Percentiles rank a stretch among this genome's conserved stretches.
Conservation (phyloP, 2,329 filamentous ascomycete species). For the Fusarium subglutinans region DNA sequence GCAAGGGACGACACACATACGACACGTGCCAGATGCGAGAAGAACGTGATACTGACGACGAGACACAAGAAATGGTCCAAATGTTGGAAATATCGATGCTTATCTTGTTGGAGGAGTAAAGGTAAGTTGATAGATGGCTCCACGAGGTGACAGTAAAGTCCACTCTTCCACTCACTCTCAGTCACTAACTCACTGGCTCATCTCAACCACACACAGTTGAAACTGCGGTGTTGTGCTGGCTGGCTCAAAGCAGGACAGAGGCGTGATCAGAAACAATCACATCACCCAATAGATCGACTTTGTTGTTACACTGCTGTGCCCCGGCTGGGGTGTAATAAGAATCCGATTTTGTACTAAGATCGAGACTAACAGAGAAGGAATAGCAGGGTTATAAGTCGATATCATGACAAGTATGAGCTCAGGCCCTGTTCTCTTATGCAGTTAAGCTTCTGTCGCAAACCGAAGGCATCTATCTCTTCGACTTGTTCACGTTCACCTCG, state of each 20-base stretch:
- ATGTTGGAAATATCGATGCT: neutral
- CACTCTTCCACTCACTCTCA: neutral
- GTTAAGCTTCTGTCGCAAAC: neutral
- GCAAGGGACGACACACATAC: conserved; percentile 20
- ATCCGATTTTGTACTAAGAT: neutral
- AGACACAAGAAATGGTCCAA: neutral
- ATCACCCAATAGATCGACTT: conserved; percentile 26
- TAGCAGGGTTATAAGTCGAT: neutral
- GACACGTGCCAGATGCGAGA: conserved; percentile 21
- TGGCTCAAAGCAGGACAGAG: conserved; percentile 2
- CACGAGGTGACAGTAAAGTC: neutral
- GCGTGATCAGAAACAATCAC: conserved; percentile 36
- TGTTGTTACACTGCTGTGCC: conserved; percentile 32
- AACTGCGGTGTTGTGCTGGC: conserved; percentile 22
- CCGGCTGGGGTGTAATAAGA: conserved; percentile 3
- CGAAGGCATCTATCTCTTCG: neutral
- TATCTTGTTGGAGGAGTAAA: neutral
- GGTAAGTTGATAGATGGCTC: neutral
- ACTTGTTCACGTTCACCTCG: neutral
- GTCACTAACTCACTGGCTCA: neutral
- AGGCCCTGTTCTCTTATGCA: neutral
- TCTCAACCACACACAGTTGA: neutral
- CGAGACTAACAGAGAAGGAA: neutral
- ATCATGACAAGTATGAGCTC: neutral
- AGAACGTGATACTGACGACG: conserved; percentile 19